Evolutionary conservation across 2,329 filamentous ascomycete species (phyloP), one percentile per base, ranked within the genome.

Genomic region (Thermoascus crustaceus): DNA sequence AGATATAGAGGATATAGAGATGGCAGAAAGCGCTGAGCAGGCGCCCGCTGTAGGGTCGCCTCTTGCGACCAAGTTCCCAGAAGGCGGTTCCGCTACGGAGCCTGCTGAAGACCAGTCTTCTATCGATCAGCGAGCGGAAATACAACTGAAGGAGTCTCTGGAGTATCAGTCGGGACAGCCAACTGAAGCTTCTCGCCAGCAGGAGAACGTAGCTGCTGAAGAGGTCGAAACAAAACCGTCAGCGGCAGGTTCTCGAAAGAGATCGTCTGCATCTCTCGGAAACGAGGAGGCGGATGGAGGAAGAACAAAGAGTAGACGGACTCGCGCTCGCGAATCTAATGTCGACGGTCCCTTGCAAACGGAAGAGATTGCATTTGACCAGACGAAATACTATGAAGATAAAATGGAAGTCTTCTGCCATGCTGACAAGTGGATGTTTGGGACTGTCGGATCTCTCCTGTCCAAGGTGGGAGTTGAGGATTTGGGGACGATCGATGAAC

Each of bases 181-280:
- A 3, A 38, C 42, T 6, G 51, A 56, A 16, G 27, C 26, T 18
- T 18, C 39, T 5, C 40, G 35, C n/a, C 46, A 43, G 22, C 47
- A 50, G 30, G 50, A 54, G 7, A 41, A 45, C 8, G 22, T 39
- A 13, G 50, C 48, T 6, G 35, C 36, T 3, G 56, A 61, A 9
- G 55, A 53, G 7, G 31, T 40, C 4, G 55, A 60, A 5, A 37
- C 45, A 18, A 67, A 64, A 34, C 44, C 44, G 31, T 53, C 62
- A n/a, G 57, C 50, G 31, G 49, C 58, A 4, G 60, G 61, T 7
- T 66, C 66, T 14, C 67, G 76, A 13, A 81, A 81, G 53, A 65
- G 77, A 38, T 79, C 76, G 2, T 74, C 72, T 9, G 72, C 77
- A 34, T 73, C 71, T 13, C 72, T 75, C 32, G 73, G 72, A 7